Evolutionary conservation across 2,329 filamentous ascomycete species (phyloP), one percentile per base, ranked within the genome.

Genomic region (Rutstroemia sp.): DNA sequence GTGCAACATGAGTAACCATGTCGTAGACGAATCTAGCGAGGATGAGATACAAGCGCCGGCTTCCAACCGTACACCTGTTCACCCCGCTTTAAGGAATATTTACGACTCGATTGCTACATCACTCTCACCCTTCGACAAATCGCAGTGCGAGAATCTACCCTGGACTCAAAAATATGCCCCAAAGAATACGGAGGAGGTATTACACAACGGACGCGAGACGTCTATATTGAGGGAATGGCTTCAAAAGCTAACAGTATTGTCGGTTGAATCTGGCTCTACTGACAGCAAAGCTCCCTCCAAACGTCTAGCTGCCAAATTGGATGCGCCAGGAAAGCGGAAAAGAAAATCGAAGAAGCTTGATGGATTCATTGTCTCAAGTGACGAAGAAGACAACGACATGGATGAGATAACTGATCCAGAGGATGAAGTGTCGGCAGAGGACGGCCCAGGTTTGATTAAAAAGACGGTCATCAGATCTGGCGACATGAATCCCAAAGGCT

Each of bases 111-210:
- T 96, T 34, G 72, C 76, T 46, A 77, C 75, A 1, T 77, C 77
- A 0, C 75, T 92, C 12, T 92, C 88, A 4, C 84, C 92, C 0
- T 96, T 92, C 65, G 94, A 99, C 68, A 80, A 75, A 60, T 88
- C 85, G 8, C 79, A 78, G 50, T 95, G 88, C 63, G 92, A 97
- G 67, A 76, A 75, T 2, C 72, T 79, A 27, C 72, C 82, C 8
- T 99, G 94, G 94, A 70, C 78, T 2, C 86, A 92, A 42, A 96
- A 97, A 66, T 96, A 97, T 71, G 82, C 88, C 0, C 94, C 94
- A 0, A 72, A 70, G 25, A 75, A 73, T 38, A 84, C 89, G 2
- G 75, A 75, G 4, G 83, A 92, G 57, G 84, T 97, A 1, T 75
- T 99, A 10, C 92, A 96, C 65, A 70, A 75, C 16, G 86, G 87